Evolutionary conservation across 2,329 filamentous ascomycete species (phyloP).

Genomic region (Botrytis cinerea): DNA sequence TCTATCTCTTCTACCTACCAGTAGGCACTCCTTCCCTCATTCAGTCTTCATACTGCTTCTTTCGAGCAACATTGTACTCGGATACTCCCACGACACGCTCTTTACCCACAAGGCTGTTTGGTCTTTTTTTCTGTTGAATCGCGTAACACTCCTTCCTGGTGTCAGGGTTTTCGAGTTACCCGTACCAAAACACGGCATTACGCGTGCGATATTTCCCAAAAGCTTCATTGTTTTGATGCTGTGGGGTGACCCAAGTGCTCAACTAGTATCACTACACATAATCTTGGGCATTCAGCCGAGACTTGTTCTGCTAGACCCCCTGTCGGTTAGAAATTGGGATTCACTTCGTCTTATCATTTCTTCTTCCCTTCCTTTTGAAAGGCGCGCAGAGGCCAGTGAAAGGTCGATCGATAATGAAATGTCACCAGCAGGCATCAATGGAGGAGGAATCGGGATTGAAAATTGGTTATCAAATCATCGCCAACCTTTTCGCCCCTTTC

Average conservation of each 20-base stretch:
- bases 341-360: neutral
- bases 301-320: neutral
- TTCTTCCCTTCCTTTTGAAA: neutral
- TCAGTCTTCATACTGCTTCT: neutral
- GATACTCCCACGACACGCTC: neutral
- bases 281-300: neutral
- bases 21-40: neutral
- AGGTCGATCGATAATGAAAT: slow-evolving; percentile 26
- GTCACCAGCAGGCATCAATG: slow-evolving; percentile 29
- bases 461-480: slow-evolving; percentile 23
- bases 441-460: slow-evolving; percentile 29
- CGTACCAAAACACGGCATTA: neutral
- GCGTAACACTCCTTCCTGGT: neutral
- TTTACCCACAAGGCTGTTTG: neutral
- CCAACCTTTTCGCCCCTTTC: slow-evolving; percentile 25
- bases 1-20: neutral
- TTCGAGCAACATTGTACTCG: neutral
- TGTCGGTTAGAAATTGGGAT: neutral
- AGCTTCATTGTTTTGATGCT: neutral
- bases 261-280: neutral
- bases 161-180: neutral
- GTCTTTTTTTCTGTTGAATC: neutral
- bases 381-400: slow-evolving; percentile 1
- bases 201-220: neutral
- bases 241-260: neutral